Evolutionary conservation across 345 rosid genomes (phyloP).

Genomic region (Salix arbutifolia): DNA sequence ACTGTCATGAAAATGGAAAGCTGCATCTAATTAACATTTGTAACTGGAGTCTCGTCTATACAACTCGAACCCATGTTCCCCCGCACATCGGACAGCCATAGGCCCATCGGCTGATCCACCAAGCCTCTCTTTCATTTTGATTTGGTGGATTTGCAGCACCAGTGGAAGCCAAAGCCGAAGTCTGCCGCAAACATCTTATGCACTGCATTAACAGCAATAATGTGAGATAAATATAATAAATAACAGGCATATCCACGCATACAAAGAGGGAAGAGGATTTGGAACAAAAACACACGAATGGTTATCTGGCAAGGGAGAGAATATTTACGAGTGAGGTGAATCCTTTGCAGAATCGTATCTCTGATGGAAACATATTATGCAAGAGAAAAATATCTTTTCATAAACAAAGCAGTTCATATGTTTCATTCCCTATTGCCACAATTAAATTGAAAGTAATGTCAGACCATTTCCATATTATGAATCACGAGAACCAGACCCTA

Average conservation of each 20-base stretch:
- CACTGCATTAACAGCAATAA: constrained; percentile 48
- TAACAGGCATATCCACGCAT: background rate
- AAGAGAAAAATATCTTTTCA: background rate
- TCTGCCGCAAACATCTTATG: constrained; percentile 93
- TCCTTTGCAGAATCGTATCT: background rate
- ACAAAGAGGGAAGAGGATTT: background rate
- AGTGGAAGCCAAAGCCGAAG: constrained; percentile 78
- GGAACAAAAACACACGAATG: background rate
- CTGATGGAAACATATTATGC: background rate
- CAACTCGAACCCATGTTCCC: constrained; percentile 96
- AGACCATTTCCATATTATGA: background rate
- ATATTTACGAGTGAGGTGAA: background rate
- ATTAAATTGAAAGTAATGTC: background rate
- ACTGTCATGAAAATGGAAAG: background rate
- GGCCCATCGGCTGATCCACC: constrained; percentile 99
- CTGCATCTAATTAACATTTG: background rate
- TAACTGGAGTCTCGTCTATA: constrained; percentile 28
- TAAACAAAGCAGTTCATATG: background rate
- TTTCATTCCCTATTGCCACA: background rate
- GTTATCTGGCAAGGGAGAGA: too few species aligned
- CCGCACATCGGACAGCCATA: constrained; percentile 97
- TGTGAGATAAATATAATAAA: background rate
- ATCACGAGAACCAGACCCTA: background rate
- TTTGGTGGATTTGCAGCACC: constrained; percentile 45
- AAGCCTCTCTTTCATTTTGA: constrained; percentile 64